phyloP scores from a whole-genome alignment of 805 yeast species.

The Myxozyma lipomycoides region DNA sequence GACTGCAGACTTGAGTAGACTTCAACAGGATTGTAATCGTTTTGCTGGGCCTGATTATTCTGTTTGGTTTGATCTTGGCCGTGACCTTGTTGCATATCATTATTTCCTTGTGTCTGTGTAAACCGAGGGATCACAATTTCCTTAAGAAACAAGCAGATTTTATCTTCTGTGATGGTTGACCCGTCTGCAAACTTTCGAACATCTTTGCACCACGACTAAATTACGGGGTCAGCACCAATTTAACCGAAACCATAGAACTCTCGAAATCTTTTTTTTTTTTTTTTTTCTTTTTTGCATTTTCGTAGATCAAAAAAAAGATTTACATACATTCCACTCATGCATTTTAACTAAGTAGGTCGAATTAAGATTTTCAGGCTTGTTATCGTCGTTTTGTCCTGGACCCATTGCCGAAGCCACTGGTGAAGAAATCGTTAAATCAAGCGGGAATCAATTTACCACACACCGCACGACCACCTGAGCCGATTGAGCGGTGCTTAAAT shows the following conservation, averaged over 20 bases:
- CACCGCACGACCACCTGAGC: too few species aligned
- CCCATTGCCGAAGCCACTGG: slow-evolving; percentile 15
- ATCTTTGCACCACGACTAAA: slow-evolving; percentile 27
- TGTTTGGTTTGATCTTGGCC: slow-evolving; percentile 1
- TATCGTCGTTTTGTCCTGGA: slow-evolving; percentile 3
- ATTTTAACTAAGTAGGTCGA: slow-evolving; percentile 10
- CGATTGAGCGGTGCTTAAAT: too few species aligned
- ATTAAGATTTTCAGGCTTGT: neutral
- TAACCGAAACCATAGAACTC: neutral
- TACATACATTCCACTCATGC: slow-evolving; percentile 23
- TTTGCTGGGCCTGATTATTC: neutral
- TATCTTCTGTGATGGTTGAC: slow-evolving; percentile 17
- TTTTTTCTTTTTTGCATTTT: neutral
- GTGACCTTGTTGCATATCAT: slow-evolving; percentile 1
- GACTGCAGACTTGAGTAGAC: slow-evolving; percentile 8
- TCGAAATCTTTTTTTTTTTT: too few species aligned
- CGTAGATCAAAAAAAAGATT: neutral
- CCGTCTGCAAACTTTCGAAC: slow-evolving; percentile 23
- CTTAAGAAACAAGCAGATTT: slow-evolving; percentile 20
- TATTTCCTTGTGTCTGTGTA: slow-evolving; percentile 1
- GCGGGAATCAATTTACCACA: too few species aligned
- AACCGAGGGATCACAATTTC: slow-evolving; percentile 14
- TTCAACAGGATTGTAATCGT: neutral
- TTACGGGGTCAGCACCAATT: neutral
- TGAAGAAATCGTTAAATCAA: neutral